These are phyloP conservation scores for Fusarium annulatum DNA, from an alignment of 2,329 filamentous ascomycete species.

Conservation along the genomic window DNA sequence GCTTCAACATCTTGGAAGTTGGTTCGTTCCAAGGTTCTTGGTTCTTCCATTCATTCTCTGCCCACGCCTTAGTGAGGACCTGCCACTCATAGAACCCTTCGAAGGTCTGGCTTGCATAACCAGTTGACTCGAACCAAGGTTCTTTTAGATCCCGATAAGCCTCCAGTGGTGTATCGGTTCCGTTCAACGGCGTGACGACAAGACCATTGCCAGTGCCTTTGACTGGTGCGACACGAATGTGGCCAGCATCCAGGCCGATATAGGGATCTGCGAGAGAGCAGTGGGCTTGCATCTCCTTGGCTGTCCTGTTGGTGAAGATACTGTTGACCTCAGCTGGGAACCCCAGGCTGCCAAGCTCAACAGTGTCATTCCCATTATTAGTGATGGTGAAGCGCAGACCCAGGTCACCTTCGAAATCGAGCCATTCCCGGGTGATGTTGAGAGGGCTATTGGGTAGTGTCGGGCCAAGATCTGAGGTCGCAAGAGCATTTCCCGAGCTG, in stretches of 20 bases:
- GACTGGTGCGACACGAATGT: slow-evolving; percentile 64
- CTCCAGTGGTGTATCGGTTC: slow-evolving; percentile 60
- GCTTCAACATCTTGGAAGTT: slow-evolving; percentile 57
- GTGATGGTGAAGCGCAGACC: slow-evolving; percentile 62
- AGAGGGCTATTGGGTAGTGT: slow-evolving; percentile 56
- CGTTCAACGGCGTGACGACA: slow-evolving; percentile 63
- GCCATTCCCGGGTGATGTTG: slow-evolving; percentile 64
- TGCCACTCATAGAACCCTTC: slow-evolving; percentile 73
- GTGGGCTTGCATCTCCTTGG: slow-evolving; percentile 59
- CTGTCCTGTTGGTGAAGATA: slow-evolving; percentile 65
- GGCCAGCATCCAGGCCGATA: slow-evolving; percentile 68
- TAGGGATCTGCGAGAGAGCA: slow-evolving; percentile 70
- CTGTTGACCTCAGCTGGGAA: slow-evolving; percentile 72
- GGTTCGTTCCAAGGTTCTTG: slow-evolving; percentile 66
- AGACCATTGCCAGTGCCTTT: slow-evolving; percentile 64
- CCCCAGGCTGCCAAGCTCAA: slow-evolving; percentile 68
- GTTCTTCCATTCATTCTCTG: slow-evolving; percentile 65
- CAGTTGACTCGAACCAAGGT: slow-evolving; percentile 50
- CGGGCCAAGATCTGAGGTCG: slow-evolving; percentile 54
- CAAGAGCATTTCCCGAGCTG: slow-evolving; percentile 43
- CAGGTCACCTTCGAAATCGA: slow-evolving; percentile 59
- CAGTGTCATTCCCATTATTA: slow-evolving; percentile 52
- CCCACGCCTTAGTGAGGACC: slow-evolving; percentile 63
- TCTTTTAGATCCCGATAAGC: slow-evolving; percentile 66
- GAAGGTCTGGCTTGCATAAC: slow-evolving; percentile 65